These are phyloP conservation scores for Dichotomocladium elegans DNA, from an alignment of 371 early-diverging fungal species.

Conservation along the genomic window DNA sequence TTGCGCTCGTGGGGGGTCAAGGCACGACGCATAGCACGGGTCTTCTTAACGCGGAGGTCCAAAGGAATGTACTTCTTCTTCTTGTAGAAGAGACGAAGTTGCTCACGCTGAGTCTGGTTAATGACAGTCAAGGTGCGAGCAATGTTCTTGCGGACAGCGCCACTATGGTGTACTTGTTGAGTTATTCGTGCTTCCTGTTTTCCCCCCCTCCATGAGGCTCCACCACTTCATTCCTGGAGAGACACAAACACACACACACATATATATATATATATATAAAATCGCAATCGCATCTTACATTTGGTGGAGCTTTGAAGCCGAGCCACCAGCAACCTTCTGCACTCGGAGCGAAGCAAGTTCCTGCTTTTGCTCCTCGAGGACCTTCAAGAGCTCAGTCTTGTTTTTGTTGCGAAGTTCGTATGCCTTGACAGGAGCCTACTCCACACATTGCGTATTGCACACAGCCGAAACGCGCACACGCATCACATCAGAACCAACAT, in stretches of 20 bases:
- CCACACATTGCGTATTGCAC: not conserved
- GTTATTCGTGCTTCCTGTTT: no score
- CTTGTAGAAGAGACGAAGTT: slow-evolving; percentile 79
- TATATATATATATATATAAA: not conserved
- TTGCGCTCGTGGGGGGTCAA: slow-evolving; percentile 74
- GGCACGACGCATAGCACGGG: slow-evolving; percentile 93
- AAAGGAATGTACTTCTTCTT: slow-evolving; percentile 90
- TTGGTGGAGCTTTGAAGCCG: slow-evolving; percentile 74
- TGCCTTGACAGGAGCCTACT: slow-evolving; percentile 83
- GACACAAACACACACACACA: no score
- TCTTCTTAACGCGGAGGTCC: slow-evolving; percentile 94
- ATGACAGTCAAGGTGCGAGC: slow-evolving; percentile 93
- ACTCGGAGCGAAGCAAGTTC: slow-evolving; percentile 89
- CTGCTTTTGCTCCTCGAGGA: slow-evolving; percentile 88
- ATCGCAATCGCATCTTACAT: no score
- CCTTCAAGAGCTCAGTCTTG: slow-evolving; percentile 85
- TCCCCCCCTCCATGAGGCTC: no score
- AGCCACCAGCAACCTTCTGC: slow-evolving; percentile 82
- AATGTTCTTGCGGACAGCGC: slow-evolving; percentile 84
- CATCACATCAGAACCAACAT: no score
- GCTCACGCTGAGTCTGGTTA: slow-evolving; percentile 82
- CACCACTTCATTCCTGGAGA: not conserved
- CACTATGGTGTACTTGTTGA: slow-evolving; percentile 38
- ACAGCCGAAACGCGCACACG: no score
- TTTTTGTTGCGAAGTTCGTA: slow-evolving; percentile 87